Conservation (phyloP, 495 filamentous ascomycete species). For the Neurospora cerealis region DNA sequence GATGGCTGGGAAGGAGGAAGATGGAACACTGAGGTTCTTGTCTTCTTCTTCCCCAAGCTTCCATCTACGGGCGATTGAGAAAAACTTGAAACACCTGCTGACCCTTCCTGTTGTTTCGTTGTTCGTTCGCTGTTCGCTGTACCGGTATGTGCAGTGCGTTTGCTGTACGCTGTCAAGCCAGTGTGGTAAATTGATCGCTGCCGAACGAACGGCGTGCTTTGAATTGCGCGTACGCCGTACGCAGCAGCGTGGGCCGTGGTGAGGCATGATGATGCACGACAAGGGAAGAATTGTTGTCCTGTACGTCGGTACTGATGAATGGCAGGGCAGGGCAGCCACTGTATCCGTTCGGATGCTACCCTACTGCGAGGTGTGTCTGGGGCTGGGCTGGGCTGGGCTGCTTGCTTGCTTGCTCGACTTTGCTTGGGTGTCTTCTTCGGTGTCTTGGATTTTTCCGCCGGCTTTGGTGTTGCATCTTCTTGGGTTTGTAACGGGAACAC, state of each 20-base stretch:
- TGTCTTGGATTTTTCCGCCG: neutral
- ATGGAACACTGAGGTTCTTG: neutral
- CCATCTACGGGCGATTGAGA: neutral
- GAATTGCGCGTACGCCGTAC: neutral
- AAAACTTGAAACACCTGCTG: neutral
- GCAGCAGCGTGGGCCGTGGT: neutral
- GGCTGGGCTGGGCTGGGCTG: neutral
- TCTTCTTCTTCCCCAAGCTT: neutral
- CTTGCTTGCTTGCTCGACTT: neutral
- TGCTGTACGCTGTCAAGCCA: neutral
- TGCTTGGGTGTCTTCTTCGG: neutral
- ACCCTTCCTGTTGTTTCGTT: neutral
- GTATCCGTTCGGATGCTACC: neutral
- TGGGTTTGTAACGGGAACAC: neutral
- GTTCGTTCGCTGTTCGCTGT: neutral
- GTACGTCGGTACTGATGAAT: neutral
- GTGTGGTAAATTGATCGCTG: neutral
- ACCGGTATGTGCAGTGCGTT: neutral
- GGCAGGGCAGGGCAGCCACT: neutral
- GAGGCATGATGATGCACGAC: neutral
- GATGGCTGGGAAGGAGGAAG: neutral
- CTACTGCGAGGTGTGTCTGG: neutral
- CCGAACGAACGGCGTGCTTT: neutral
- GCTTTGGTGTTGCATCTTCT: neutral
- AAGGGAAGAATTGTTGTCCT: neutral